Conservation (phyloP, 768 basidiomycete genomes). For the Gloeopeniophorella convolvens region DNA sequence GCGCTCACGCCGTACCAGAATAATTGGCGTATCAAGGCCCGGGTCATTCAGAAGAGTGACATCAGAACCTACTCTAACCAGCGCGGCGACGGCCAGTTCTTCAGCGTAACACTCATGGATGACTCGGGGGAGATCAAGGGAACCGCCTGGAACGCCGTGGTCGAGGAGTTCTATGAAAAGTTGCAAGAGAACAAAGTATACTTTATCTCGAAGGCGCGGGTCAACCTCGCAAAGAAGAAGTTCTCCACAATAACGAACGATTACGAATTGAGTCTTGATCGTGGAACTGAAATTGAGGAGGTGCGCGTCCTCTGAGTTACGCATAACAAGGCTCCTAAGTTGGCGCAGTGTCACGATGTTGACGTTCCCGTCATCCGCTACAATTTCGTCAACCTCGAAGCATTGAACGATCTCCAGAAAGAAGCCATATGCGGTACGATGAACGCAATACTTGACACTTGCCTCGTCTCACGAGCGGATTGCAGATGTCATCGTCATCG, state of each 20-base stretch:
- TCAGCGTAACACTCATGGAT: conserved; percentile 91
- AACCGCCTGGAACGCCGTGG: conserved; percentile 84
- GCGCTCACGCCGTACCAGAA: conserved; percentile 95
- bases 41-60: conserved; percentile 84
- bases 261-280: conserved; percentile 87
- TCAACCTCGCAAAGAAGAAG: conserved; percentile 96
- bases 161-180: conserved; percentile 76
- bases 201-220: conserved; percentile 81
- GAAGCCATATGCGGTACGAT: conserved; percentile 77
- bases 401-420: conserved; percentile 58
- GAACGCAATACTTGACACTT: background rate
- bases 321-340: background rate
- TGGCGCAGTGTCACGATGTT: conserved; percentile 70
- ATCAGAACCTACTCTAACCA: conserved; percentile 86
- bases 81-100: conserved; percentile 90
- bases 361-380: conserved; percentile 80
- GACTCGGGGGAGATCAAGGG: conserved; percentile 88
- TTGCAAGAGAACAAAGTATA: conserved; percentile 92
- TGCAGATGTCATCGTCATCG: conserved; percentile 80
- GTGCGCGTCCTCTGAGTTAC: too few relatives aligned
- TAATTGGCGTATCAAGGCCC: conserved; percentile 97
- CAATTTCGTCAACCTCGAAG: conserved; percentile 63
- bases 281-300: conserved; percentile 79
- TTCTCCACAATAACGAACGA: conserved; percentile 87
- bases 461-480: background rate